Evolutionary conservation across 2,329 filamentous ascomycete species (phyloP).

Genomic region (Diaporthe vexans): DNA sequence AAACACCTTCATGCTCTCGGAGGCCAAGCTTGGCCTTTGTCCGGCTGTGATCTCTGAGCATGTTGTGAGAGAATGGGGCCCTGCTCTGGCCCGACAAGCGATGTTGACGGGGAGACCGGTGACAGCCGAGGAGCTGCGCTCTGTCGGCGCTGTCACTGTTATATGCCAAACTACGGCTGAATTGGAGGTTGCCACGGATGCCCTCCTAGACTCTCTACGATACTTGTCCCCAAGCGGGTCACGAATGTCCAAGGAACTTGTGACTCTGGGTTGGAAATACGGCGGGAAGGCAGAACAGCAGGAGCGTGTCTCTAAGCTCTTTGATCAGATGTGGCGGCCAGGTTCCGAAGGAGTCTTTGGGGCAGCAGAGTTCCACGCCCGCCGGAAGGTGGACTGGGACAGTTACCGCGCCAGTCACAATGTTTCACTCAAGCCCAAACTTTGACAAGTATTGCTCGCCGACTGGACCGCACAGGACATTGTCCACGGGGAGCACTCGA

Average conservation of each 20-base stretch:
- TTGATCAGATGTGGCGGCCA: not conserved
- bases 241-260: not conserved
- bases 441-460: not conserved
- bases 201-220: not conserved
- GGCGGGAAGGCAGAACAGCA: not conserved
- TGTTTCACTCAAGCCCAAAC: not conserved
- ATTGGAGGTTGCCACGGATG: not conserved
- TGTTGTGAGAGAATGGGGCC: not conserved
- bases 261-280: not conserved
- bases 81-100: not conserved
- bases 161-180: not conserved
- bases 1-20: not conserved
- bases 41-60: not conserved
- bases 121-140: not conserved
- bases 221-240: not conserved
- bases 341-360: not conserved
- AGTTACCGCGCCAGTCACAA: not conserved
- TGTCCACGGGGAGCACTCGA: too few relatives aligned
- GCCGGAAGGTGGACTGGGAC: slow-evolving; percentile 3
- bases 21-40: not conserved
- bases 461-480: too few relatives aligned
- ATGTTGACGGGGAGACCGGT: slow-evolving; percentile 1
- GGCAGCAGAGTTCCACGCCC: not conserved
- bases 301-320: not conserved
- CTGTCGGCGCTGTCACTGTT: not conserved